Conservation (phyloP, 148 eudicot species). For the Rhododendron williamsianum region DNA sequence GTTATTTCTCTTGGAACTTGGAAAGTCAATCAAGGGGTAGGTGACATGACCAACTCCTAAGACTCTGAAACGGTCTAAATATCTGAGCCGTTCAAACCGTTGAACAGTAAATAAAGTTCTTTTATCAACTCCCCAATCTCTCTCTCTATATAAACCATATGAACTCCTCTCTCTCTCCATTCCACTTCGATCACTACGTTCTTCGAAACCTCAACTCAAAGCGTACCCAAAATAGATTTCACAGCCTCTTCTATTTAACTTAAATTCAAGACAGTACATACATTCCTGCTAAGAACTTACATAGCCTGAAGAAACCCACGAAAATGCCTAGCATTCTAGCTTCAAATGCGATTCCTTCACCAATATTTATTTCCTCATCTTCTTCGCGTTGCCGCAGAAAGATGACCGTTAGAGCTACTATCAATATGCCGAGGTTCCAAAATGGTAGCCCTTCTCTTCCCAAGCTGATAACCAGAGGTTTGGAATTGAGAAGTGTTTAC, state of each 20-base stretch:
- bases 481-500: neutral
- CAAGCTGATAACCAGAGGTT: neutral
- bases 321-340: neutral
- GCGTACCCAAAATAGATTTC: neutral
- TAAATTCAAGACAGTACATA: neutral
- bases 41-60: neutral
- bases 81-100: neutral
- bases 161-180: neutral
- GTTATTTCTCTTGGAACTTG: neutral
- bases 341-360: neutral
- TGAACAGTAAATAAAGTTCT: neutral
- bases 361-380: neutral
- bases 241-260: neutral
- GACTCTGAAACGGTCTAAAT: neutral
- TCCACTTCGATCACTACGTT: neutral
- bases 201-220: neutral
- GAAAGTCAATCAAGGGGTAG: neutral
- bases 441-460: neutral
- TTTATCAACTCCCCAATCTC: neutral
- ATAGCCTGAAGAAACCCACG: neutral
- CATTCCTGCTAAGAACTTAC: neutral
- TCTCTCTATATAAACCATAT: neutral
- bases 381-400: neutral
- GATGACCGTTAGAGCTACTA: neutral
- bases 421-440: neutral